A percentile compares a stretch with the other conserved stretches of the same genome.
Conservation (phyloP, 345 rosid genomes). For the Boechera retrofracta region DNA sequence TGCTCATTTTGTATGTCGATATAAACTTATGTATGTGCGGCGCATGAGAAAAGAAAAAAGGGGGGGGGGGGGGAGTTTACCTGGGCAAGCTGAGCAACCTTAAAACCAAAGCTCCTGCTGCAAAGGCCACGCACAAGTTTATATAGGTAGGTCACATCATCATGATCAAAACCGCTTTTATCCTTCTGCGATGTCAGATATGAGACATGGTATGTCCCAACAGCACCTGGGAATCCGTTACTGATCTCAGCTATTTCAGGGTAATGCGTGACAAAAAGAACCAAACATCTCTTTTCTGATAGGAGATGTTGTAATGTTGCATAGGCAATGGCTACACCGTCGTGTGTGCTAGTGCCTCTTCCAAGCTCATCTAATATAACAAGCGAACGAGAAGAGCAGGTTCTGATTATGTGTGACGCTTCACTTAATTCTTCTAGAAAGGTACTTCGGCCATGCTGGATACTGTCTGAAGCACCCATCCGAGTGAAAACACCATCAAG, state of each 20-base stretch:
- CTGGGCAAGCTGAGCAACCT: slow-evolving; percentile 93
- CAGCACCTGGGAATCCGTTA: slow-evolving; percentile 58
- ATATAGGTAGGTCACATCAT: slow-evolving; percentile 85
- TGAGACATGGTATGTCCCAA: slow-evolving; percentile 84
- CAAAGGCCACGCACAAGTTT: slow-evolving; percentile 86
- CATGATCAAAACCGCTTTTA: slow-evolving; percentile 47
- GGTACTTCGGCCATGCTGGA: slow-evolving; percentile 92
- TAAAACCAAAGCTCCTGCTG: slow-evolving; percentile 85
- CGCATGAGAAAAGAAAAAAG: background rate
- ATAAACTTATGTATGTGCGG: slow-evolving; percentile 3
- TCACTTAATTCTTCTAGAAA: slow-evolving; percentile 93
- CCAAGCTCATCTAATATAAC: slow-evolving; percentile 97
- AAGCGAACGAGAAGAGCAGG: slow-evolving; percentile 70
- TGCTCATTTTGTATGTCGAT: background rate
- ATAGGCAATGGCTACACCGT: slow-evolving; percentile 92
- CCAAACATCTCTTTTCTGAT: slow-evolving; percentile 69
- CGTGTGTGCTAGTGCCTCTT: slow-evolving; percentile 95
- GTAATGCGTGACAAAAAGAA: slow-evolving; percentile 95
- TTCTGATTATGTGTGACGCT: slow-evolving; percentile 73
- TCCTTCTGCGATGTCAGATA: slow-evolving; percentile 64
- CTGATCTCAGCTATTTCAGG: slow-evolving; percentile 75
- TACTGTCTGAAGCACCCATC: slow-evolving; percentile 97
- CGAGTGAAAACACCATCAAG: slow-evolving; percentile 87
- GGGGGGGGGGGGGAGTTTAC: slow-evolving; percentile 40
- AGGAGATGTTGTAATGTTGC: slow-evolving; percentile 83